phyloP scores from a whole-genome alignment of 257 asterid genomes.

The Paulownia fortunei region DNA sequence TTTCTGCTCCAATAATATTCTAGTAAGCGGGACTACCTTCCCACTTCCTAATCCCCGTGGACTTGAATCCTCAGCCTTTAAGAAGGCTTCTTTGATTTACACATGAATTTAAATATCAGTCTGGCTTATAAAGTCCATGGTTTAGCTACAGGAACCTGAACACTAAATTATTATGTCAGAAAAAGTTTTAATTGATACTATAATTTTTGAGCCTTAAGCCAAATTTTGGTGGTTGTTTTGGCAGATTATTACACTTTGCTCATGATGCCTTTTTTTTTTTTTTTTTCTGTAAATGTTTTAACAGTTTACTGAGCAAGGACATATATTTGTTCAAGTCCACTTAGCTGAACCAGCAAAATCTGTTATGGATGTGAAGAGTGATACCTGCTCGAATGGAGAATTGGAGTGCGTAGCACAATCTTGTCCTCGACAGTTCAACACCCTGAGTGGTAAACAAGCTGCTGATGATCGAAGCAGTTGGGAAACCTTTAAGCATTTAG shows the following conservation, averaged over 20 bases:
- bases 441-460: conserved; percentile 83
- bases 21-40: not conserved
- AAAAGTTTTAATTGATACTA: not conserved
- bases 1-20: not conserved
- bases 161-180: not conserved
- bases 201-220: not conserved
- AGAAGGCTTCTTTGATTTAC: not conserved
- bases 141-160: not conserved
- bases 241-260: not conserved
- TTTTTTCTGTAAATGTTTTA: not conserved
- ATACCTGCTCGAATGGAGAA: conserved; percentile 50
- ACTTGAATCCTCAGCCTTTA: not conserved
- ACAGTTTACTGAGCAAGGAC: conserved; percentile 92
- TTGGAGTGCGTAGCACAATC: conserved; percentile 45
- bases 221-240: not conserved
- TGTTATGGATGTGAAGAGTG: conserved; percentile 38
- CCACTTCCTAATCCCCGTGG: not conserved
- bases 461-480: conserved; percentile 82
- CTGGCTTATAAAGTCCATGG: not conserved
- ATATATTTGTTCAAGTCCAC: conserved; percentile 86
- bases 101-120: not conserved
- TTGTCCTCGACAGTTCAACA: conserved; percentile 45
- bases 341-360: conserved; percentile 66
- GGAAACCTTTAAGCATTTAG: conserved; percentile 64
- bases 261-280: not conserved